A percentile compares a stretch with the other conserved stretches of the same genome.
Conservation (phyloP, 495 filamentous ascomycete genomes). For the Pyronema domesticum region DNA sequence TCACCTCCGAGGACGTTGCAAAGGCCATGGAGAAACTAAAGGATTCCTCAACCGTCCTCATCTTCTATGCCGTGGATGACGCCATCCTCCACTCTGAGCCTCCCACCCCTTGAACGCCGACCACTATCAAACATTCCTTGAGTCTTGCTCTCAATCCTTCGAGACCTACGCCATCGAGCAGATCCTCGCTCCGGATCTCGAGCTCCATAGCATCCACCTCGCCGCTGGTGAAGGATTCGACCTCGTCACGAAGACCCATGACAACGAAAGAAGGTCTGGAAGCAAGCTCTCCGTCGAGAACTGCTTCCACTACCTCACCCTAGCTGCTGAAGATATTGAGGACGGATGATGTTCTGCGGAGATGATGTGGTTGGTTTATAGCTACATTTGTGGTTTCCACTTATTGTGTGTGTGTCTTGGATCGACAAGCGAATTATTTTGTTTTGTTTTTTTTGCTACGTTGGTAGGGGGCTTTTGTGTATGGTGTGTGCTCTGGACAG, state of each 20-base stretch:
- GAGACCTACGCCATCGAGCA: constrained; percentile 82
- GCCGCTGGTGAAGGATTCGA: constrained; percentile 87
- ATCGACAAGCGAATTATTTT: too few species aligned
- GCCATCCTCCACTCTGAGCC: constrained; percentile 53
- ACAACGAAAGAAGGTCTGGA: too few species aligned
- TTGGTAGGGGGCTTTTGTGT: too few species aligned
- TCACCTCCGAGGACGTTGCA: constrained; percentile 59
- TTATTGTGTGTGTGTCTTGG: too few species aligned
- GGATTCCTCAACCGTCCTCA: constrained; percentile 61
- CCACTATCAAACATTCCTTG: constrained; percentile 88
- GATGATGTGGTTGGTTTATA: too few species aligned
- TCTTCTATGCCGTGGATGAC: constrained; percentile 93
- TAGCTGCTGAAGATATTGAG: constrained; percentile 68
- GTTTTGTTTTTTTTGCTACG: too few species aligned
- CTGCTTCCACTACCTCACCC: constrained; percentile 93
- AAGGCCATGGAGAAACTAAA: constrained; percentile 63
- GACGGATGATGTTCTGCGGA: too few species aligned
- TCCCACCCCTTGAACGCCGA: constrained; percentile 49
- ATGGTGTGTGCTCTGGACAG: too few species aligned
- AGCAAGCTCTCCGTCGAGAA: constrained; percentile 91
- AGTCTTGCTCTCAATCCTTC: constrained; percentile 73
- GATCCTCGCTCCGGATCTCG: constrained; percentile 71
- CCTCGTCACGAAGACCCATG: constrained; percentile 59
- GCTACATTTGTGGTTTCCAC: too few species aligned
- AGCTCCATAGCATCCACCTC: constrained; percentile 86